These are phyloP conservation scores for Physocladia obscura DNA, from an alignment of 192 early-diverging fungal species.

Conservation along the genomic window DNA sequence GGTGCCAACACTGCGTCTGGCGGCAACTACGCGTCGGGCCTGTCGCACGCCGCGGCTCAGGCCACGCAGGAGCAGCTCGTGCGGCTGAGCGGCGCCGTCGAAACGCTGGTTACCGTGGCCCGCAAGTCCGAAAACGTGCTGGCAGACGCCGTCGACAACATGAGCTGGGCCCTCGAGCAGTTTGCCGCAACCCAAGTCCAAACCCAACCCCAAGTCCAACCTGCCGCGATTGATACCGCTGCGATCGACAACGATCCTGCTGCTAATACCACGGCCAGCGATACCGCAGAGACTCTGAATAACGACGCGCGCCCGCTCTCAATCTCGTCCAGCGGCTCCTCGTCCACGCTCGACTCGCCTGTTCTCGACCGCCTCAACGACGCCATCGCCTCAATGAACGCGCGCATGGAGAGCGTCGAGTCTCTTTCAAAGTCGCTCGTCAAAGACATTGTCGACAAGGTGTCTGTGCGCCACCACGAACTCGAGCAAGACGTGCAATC, in stretches of 20 bases:
- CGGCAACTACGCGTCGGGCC: slow-evolving; percentile 5
- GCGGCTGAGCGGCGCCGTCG: background rate
- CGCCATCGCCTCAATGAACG: slow-evolving; percentile 12
- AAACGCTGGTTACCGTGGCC: background rate
- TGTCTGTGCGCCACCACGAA: slow-evolving; percentile 4
- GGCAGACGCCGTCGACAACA: slow-evolving; percentile 20
- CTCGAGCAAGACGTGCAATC: background rate
- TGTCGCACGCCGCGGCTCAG: slow-evolving; percentile 8
- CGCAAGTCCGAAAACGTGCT: slow-evolving; percentile 10
- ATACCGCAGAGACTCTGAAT: too few species aligned
- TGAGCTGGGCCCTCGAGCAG: slow-evolving; percentile 11
- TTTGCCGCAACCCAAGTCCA: background rate
- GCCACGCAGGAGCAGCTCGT: slow-evolving; percentile 17
- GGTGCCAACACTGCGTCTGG: too few species aligned
- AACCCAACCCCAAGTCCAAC: background rate
- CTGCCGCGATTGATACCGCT: too few species aligned
- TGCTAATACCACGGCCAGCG: too few species aligned
- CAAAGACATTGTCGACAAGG: slow-evolving; percentile 10
- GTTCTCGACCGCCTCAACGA: slow-evolving; percentile 21
- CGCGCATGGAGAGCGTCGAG: slow-evolving; percentile 20
- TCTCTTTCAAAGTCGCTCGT: background rate
- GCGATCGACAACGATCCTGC: too few species aligned
- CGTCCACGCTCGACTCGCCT: background rate
- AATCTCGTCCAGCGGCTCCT: background rate
- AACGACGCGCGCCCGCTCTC: too few species aligned